Base-by-base conservation (phyloP, 352 stramenopile genomes). In the Halophytophthora batemanensis region DNA sequence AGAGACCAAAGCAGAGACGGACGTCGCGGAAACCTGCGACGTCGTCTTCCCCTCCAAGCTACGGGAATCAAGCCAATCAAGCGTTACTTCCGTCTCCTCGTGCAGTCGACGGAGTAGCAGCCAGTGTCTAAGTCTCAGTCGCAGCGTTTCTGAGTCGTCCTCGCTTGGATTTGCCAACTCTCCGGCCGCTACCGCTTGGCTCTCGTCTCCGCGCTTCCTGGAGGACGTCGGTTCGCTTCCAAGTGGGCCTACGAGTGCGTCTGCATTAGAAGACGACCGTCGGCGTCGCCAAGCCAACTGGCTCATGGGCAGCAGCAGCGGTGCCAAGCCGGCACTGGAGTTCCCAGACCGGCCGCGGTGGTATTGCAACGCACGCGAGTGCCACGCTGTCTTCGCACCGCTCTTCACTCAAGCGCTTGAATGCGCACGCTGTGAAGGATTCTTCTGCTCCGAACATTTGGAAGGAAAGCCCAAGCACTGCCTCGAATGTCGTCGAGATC, bases 341-440 rank as follows among this genome's bases (percentile, higher is more conserved):
- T 87, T 91, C 29, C 74, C 81, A 0, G 68, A 86, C 51, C 64
- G 74, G 0, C 78, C 81, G 13, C 58, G 67, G 47, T 91, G 81
- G 81, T 91, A 88, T 45, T 91, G 81, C 64, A 89, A 91, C 43
- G 65, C 71, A 10, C 34, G 43, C 1, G 48, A 68, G 2, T 91
- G 81, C 49, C 78, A 89, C 54, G 54, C 43, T 7, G 75, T 91
- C 12, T 91, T 91, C 31, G 61, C 67, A 5, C 25, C 25, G 29
- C 74, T 91, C 53, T 89, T 89, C 46, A 69, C 74, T 0, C 69
- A 82, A 21, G 64, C 63, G 4, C 61, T 71, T 21, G 66, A 82
- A 18, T 91, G 81, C 45, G 43, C 18, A 12, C 48, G 64, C 8
- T 91, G 81, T 35, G 55, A 60, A 1, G 74, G 76, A 19, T 69